Conservation (phyloP, 116 monocot genomes). For the Papilionanthe hybrid region DNA sequence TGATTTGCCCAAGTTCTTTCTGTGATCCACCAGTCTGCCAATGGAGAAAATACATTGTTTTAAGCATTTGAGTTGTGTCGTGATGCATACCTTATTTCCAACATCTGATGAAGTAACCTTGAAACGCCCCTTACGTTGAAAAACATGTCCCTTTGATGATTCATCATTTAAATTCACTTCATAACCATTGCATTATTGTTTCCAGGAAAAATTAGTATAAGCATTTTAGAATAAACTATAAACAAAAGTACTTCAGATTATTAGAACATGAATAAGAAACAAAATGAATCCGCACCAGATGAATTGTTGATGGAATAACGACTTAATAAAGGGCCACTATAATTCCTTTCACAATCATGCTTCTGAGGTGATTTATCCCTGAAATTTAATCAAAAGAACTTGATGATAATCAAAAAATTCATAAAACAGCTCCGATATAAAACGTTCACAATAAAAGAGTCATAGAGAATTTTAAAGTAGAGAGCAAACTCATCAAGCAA, state of each 20-base stretch:
- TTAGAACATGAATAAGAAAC: slow-evolving; percentile 4
- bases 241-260: background rate
- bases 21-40: background rate
- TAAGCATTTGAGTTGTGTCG: background rate
- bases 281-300: slow-evolving; percentile 15
- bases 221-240: background rate
- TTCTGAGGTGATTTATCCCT: slow-evolving; percentile 19
- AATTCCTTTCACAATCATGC: slow-evolving; percentile 22
- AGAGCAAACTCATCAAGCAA: background rate
- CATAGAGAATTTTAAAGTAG: background rate
- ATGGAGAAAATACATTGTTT: background rate
- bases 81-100: slow-evolving; percentile 33
- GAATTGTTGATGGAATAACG: slow-evolving; percentile 9
- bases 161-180: slow-evolving; percentile 20
- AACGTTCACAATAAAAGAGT: background rate
- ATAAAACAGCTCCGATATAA: too few relatives aligned
- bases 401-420: background rate
- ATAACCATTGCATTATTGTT: background rate
- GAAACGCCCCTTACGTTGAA: slow-evolving; percentile 51
- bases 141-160: slow-evolving; percentile 23
- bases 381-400: slow-evolving; percentile 5
- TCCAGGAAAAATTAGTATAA: background rate
- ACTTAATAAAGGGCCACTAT: slow-evolving; percentile 27
- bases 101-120: slow-evolving; percentile 41
- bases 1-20: background rate